Conservation (phyloP, 208 protist species). For the Leishmania braziliensis region DNA sequence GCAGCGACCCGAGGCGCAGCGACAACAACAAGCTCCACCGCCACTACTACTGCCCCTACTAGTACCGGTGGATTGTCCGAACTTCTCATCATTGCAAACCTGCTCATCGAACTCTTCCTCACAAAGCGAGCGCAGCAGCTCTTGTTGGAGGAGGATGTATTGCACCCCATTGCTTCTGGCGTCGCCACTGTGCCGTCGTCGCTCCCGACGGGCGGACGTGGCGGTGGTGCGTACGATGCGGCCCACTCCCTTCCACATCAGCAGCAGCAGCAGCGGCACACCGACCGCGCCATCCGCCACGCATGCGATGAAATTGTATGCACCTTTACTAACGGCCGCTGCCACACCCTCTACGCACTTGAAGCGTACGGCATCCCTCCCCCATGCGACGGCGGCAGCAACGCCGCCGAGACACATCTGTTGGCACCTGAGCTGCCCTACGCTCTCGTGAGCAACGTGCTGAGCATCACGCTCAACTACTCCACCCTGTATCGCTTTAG, state of each 20-base stretch:
- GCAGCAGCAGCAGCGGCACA: slow-evolving; percentile 1
- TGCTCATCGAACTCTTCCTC: slow-evolving; percentile 61
- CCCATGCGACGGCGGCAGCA: slow-evolving; percentile 3
- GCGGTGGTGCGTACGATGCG: not conserved
- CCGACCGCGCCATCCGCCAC: slow-evolving; percentile 39
- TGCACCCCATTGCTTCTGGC: not conserved
- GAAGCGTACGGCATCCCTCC: slow-evolving; percentile 44
- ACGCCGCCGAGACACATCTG: slow-evolving; percentile 5
- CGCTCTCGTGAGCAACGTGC: slow-evolving; percentile 47
- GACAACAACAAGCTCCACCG: not conserved
- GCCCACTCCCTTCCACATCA: not conserved
- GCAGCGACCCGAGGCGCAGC: not conserved
- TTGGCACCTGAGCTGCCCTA: slow-evolving; percentile 38
- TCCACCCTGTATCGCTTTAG: slow-evolving; percentile 44
- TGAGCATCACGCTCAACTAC: slow-evolving; percentile 53
- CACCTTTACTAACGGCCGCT: slow-evolving; percentile 43
- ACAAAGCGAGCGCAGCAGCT: slow-evolving; percentile 40
- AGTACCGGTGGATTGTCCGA: slow-evolving; percentile 36
- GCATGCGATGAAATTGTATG: slow-evolving; percentile 71
- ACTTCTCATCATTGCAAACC: slow-evolving; percentile 41
- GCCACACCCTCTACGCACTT: slow-evolving; percentile 38
- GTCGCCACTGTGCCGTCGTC: not conserved
- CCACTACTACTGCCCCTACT: not conserved
- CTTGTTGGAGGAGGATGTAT: slow-evolving; percentile 12
- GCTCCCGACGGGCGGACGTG: not conserved